Conservation (phyloP, 192 early-diverging fungal species). For the Gonapodya prolifera region DNA sequence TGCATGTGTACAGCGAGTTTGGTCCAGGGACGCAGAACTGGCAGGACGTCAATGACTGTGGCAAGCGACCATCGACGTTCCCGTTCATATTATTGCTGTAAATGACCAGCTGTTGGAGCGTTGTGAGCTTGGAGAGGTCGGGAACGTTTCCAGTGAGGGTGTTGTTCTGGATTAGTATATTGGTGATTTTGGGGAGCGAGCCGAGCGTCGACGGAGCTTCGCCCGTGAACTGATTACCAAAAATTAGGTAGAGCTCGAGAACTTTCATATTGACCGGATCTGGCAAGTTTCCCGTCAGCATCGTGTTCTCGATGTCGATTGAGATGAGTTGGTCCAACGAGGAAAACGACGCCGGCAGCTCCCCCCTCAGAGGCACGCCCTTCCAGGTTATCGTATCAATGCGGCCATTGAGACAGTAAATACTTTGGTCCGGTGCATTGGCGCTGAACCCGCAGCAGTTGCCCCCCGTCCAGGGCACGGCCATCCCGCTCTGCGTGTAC, state of each 20-base stretch:
- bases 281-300: not conserved
- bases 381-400: not conserved
- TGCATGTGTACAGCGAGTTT: not conserved
- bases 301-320: not conserved
- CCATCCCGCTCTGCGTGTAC: not conserved
- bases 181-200: not conserved
- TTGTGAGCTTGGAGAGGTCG: not conserved
- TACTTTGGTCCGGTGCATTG: not conserved
- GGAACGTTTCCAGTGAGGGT: not conserved
- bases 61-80: not conserved
- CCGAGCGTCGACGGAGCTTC: not conserved
- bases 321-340: not conserved
- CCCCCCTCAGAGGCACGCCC: not conserved
- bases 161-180: not conserved
- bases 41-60: not conserved
- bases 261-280: not conserved
- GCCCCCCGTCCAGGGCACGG: not conserved
- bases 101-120: not conserved
- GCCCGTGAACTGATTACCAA: not conserved
- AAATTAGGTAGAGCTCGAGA: not conserved
- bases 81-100: not conserved
- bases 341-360: not conserved
- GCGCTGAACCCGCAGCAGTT: not conserved
- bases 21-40: not conserved
- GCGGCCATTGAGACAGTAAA: not conserved